Evolutionary conservation across 179 eudicot species (phyloP).

Genomic region (Pouteria campechiana): DNA sequence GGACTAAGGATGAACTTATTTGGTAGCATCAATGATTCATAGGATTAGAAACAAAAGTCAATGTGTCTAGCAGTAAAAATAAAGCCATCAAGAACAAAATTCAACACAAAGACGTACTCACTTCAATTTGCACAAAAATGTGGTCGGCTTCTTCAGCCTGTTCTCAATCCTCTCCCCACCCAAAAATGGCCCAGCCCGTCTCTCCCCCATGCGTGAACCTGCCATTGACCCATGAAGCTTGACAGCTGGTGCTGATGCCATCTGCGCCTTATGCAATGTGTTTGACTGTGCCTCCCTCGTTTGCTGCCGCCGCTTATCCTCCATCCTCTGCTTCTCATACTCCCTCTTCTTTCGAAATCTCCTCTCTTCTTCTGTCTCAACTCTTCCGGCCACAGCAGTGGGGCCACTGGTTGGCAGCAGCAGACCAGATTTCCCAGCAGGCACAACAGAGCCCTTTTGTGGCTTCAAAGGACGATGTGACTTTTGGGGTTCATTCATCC

Average conservation of each 20-base stretch:
- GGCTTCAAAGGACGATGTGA: constrained; percentile 38
- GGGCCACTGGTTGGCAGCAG: too few relatives aligned
- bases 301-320: constrained; percentile 69
- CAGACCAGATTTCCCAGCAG: constrained; percentile 39
- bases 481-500: constrained; percentile 6
- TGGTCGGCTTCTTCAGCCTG: constrained; percentile 90
- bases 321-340: constrained; percentile 71
- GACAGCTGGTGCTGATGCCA: constrained; percentile 44
- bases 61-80: too few relatives aligned
- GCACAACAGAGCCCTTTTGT: constrained; percentile 45
- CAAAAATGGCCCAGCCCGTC: constrained; percentile 56
- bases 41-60: too few relatives aligned
- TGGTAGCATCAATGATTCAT: too few relatives aligned
- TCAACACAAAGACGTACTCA: constrained; percentile 31
- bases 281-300: constrained; percentile 61
- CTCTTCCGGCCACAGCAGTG: too few relatives aligned
- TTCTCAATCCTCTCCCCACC: constrained; percentile 82
- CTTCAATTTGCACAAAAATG: constrained; percentile 95
- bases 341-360: constrained; percentile 79
- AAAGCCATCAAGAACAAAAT: constrained; percentile 7
- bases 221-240: constrained; percentile 63
- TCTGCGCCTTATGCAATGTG: constrained; percentile 50
- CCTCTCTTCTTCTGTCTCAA: constrained; percentile 93
- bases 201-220: constrained; percentile 85
- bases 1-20: too few relatives aligned